Evolutionary conservation across 208 protist genomes (phyloP), one percentile per base, ranked within the genome.

Genomic region (Trypanosoma avium): DNA sequence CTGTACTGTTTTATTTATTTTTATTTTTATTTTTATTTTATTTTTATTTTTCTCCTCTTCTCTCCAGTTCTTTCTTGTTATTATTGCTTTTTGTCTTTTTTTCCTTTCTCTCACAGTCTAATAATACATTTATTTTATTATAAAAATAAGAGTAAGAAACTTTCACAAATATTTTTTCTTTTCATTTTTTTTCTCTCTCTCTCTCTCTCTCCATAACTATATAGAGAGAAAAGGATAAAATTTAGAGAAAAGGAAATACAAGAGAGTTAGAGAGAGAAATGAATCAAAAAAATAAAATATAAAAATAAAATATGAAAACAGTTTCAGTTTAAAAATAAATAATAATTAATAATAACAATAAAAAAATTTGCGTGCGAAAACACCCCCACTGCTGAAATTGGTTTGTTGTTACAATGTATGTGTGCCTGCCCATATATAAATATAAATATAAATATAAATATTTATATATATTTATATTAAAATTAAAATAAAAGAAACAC

Each of bases 331-430:
- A 42, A 15, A 42, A 42, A 42, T 10, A 50, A 50, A 50, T 21
- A n/a, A 50, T n/a, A 50, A 2, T 50, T 30, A 3, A 24, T 6
- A 26, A 56, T 21, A 56, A 56, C 15, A 56, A 38, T 19, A 56
- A 38, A 50, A 50, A 62, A 24, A 35, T 46, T 40, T 59, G 13
- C 22, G 22, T 59, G 54, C 54, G 36, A 55, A 47, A 27, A 21
- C 36, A 27, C 63, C 38, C 60, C 61, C 61, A 21, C 63, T 69
- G 63, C 63, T 69, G 63, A 55, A 55, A 42, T 33, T 15, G 22
- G 36, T 7, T n/a, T 7, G 30, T 30, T 24, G 26, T 38, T 6
- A 45, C 15, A 33, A 33, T 29, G 19, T 52, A 15, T 8, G 30
- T 7, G 27, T 30, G 30, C 24, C 21, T 24, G 26, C 7, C n/a